A percentile compares a stretch with the other conserved stretches of the same genome.
These are phyloP conservation scores for Calocybe cyanea DNA, from an alignment of 768 basidiomycete genomes.

Conservation along the genomic window DNA sequence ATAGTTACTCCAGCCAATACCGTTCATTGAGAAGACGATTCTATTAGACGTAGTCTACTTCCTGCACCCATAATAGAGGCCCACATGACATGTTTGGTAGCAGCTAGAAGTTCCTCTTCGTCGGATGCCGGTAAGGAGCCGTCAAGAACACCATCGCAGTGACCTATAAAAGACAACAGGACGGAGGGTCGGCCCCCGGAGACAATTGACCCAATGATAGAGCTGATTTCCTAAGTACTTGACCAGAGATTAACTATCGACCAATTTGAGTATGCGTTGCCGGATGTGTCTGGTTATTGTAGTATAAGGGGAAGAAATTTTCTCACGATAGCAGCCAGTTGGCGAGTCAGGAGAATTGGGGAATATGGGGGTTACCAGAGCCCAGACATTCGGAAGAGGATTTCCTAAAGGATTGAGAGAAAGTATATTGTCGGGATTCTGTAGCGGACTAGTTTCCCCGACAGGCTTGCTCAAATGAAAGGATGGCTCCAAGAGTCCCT, in stretches of 20 bases:
- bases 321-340: neutral
- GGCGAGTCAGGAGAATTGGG: neutral
- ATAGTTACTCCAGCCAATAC: constrained; percentile 7
- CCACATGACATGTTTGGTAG: neutral
- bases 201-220: neutral
- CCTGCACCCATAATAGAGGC: constrained; percentile 1
- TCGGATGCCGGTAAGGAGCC: neutral
- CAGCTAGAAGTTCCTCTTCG: neutral
- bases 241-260: neutral
- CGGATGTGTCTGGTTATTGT: neutral
- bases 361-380: neutral
- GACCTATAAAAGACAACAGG: constrained; percentile 1
- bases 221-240: neutral
- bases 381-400: neutral
- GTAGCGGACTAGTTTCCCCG: neutral
- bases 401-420: neutral
- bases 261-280: neutral
- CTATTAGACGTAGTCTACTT: neutral
- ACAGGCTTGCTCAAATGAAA: too few relatives aligned
- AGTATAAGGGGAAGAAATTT: neutral
- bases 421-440: neutral
- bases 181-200: neutral
- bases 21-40: constrained; percentile 1
- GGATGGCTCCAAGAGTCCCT: too few relatives aligned
- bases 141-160: constrained; percentile 2